phyloP scores from a whole-genome alignment of 2,329 filamentous ascomycete genomes.

The Blastomyces silverae region DNA sequence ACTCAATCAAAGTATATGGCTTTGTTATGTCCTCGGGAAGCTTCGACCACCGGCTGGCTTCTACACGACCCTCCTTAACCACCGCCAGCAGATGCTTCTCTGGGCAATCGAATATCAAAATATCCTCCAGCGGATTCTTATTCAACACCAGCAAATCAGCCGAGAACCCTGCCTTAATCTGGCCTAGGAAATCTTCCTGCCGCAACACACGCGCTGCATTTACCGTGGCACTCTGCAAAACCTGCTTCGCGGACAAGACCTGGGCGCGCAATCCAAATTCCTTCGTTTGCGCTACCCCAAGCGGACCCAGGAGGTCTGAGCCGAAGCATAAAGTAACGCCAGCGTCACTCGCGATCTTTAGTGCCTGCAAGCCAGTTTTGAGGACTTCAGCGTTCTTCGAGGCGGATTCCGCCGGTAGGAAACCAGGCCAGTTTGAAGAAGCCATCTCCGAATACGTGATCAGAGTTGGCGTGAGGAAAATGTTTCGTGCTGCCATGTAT shows the following conservation, averaged over 20 bases:
- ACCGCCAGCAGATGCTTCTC: conserved; percentile 47
- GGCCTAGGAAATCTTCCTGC: conserved; percentile 44
- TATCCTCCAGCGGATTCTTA: conserved; percentile 51
- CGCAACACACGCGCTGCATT: conserved; percentile 48
- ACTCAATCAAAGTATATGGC: conserved; percentile 9
- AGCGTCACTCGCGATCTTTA: conserved; percentile 47
- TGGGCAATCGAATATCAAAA: conserved; percentile 46
- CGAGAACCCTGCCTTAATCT: conserved; percentile 45
- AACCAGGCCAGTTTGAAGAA: conserved; percentile 30
- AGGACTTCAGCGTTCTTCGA: conserved; percentile 50
- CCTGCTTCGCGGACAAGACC: conserved; percentile 39
- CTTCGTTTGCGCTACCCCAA: conserved; percentile 45
- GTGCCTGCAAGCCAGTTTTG: conserved; percentile 40
- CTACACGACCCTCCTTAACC: conserved; percentile 50
- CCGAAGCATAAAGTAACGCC: conserved; percentile 54
- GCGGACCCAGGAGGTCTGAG: conserved; percentile 48
- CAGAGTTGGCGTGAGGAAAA: conserved; percentile 51
- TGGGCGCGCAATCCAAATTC: conserved; percentile 45
- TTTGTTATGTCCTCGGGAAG: conserved; percentile 5
- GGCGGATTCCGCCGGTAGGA: conserved; percentile 26
- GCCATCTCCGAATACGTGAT: conserved; percentile 49
- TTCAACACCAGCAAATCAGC: conserved; percentile 51
- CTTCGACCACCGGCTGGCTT: conserved; percentile 24
- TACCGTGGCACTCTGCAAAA: conserved; percentile 49
- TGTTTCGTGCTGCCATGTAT: conserved; percentile 46